Evolutionary conservation across 768 basidiomycete genomes (phyloP).

Genomic region (Phaeotremella skinneri): DNA sequence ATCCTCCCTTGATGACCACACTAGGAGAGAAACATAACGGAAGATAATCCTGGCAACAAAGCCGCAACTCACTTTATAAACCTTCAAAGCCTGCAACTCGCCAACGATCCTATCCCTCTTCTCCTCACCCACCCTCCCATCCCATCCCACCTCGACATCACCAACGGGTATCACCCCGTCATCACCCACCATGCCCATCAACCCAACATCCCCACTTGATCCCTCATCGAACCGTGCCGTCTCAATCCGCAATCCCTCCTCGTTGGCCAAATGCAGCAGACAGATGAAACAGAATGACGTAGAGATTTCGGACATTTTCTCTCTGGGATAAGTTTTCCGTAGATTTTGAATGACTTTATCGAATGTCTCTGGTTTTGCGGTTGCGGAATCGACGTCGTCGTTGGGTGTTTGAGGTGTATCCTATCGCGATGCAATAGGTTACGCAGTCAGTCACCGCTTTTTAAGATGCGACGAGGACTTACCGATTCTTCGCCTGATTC

Average conservation of each 20-base stretch:
- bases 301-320: constrained; percentile 97
- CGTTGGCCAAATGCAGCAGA: constrained; percentile 90
- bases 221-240: constrained; percentile 47
- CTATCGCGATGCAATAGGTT: no score
- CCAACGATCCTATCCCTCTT: constrained; percentile 43
- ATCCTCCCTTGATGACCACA: not conserved
- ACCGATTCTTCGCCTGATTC: constrained; percentile 44
- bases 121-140: constrained; percentile 29
- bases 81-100: constrained; percentile 48
- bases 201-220: constrained; percentile 44
- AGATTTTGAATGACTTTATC: constrained; percentile 73
- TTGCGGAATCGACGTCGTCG: constrained; percentile 22
- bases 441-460: not conserved
- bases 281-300: constrained; percentile 99
- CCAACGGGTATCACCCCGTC: not conserved
- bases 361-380: constrained; percentile 50
- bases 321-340: constrained; percentile 75
- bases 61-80: constrained; percentile 43
- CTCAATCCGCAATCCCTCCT: constrained; percentile 83
- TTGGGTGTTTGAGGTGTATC: constrained; percentile 29
- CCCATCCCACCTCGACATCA: not conserved
- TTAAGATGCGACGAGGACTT: constrained; percentile 9
- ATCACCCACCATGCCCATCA: constrained; percentile 27
- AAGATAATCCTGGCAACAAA: not conserved
- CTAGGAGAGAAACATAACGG: not conserved